Evolutionary conservation across 305 asterid species (phyloP).

Genomic region (Plantago coronopus): DNA sequence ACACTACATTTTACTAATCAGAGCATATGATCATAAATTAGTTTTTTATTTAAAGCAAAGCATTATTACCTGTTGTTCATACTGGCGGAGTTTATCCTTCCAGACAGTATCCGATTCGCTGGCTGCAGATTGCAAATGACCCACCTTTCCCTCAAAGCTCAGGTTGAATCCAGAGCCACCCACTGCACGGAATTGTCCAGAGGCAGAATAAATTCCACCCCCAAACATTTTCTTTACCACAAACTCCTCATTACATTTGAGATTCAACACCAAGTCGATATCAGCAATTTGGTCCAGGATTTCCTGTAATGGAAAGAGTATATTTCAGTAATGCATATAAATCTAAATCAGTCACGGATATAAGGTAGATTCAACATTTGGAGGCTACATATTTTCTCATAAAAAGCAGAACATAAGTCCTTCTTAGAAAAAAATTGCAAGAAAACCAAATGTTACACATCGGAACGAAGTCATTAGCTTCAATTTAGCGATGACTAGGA

Average conservation of each 20-base stretch:
- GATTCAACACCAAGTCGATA: slow-evolving; percentile 79
- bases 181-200: slow-evolving; percentile 38
- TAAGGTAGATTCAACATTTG: neutral
- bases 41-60: slow-evolving; percentile 6
- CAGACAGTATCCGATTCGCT: slow-evolving; percentile 32
- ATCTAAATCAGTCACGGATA: too few species aligned
- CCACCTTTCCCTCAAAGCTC: slow-evolving; percentile 27
- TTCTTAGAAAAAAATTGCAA: neutral
- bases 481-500: neutral
- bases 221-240: slow-evolving; percentile 33
- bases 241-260: slow-evolving; percentile 49
- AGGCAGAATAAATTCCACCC: slow-evolving; percentile 40
- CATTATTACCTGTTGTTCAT: slow-evolving; percentile 59
- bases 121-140: slow-evolving; percentile 32
- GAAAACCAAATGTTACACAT: neutral
- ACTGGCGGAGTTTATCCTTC: slow-evolving; percentile 50
- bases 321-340: neutral
- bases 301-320: slow-evolving; percentile 47
- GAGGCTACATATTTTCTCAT: neutral
- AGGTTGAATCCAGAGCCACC: slow-evolving; percentile 40
- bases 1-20: neutral
- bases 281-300: slow-evolving; percentile 73
- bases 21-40: neutral
- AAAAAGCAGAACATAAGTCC: neutral
- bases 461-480: neutral